Evolutionary conservation across 257 asterid genomes (phyloP), one percentile per base, ranked within the genome.

Genomic region (Plantago major): DNA sequence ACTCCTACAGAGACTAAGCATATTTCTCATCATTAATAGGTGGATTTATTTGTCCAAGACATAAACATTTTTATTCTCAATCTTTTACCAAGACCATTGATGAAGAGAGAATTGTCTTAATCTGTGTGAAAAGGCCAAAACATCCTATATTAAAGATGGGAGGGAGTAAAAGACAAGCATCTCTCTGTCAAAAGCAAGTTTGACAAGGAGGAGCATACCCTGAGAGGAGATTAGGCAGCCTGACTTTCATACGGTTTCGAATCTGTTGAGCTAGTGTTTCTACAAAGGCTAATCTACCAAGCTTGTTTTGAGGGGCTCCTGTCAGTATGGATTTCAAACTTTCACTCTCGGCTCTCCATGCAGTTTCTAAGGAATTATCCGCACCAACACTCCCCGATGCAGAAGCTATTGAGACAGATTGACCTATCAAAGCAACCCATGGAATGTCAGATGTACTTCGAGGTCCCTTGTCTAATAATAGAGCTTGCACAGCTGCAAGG

Each of bases 351-450:
- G 96, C 98, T 59, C 79, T 78, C 98, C 98, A 88, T 62, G 98
- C 98, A 73, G 95, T 80, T 81, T 90, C 96, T 73, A 90, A 69
- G 30, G 97, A 90, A 74, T 83, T 90, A 55, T 90, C 98, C 64
- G 83, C 68, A 49, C 95, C 95, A 72, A 44, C 78, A 42, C 77
- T 81, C 59, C 97, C 94, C 33, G 98, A 77, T 76, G 95, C 79
- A 71, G 98, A 84, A 55, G 98, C 96, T 65, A 90, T 88, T 45
- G 98, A 65, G 43, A 90, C 96, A 1, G 98, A 90, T 68, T 90
- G 98, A 62, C 98, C 98, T 79, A 93, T 93, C 82, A 93, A 85
- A 76, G 94, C 99, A 67, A 93, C 99, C 97, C 97, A 93, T 0
- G 96, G 94, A 67, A 93, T 84, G 76, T 93, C 97, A 58, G 92